Evolutionary conservation across 768 basidiomycete species (phyloP).

Genomic region (Psilocybe cyanescens): DNA sequence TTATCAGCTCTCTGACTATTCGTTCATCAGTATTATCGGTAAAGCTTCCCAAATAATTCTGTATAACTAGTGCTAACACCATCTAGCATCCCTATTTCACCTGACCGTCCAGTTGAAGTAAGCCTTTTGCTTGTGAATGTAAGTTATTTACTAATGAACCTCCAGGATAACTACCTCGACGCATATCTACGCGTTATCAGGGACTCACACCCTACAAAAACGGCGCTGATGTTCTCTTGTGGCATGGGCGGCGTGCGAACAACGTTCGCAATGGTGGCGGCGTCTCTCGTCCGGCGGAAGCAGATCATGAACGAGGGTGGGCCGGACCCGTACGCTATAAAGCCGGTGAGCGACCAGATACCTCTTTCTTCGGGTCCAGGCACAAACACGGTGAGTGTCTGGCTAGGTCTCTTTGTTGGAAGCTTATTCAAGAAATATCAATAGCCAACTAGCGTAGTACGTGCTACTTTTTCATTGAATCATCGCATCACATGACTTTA

Average conservation of each 20-base stretch:
- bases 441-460: constrained; percentile 18
- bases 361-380: constrained; percentile 37
- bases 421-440: too few relatives aligned
- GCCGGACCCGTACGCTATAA: constrained; percentile 76
- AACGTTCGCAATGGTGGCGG: constrained; percentile 96
- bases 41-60: constrained; percentile 12
- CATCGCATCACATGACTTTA: not conserved
- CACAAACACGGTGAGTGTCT: constrained; percentile 46
- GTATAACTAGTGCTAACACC: not conserved
- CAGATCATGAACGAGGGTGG: constrained; percentile 68
- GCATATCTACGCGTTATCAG: constrained; percentile 86
- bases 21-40: constrained; percentile 72
- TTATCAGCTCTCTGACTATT: not conserved
- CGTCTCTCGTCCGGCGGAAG: constrained; percentile 82
- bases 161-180: constrained; percentile 92
- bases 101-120: constrained; percentile 89
- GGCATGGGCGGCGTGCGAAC: constrained; percentile 97
- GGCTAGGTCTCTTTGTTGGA: too few relatives aligned
- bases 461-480: constrained; percentile 2
- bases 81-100: constrained; percentile 89
- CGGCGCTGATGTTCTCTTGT: constrained; percentile 91
- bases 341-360: constrained; percentile 24
- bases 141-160: not conserved
- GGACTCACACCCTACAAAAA: constrained; percentile 75
- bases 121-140: not conserved